phyloP scores from a whole-genome alignment of 2,329 filamentous ascomycete species.

The Daldinia eschscholtzii region DNA sequence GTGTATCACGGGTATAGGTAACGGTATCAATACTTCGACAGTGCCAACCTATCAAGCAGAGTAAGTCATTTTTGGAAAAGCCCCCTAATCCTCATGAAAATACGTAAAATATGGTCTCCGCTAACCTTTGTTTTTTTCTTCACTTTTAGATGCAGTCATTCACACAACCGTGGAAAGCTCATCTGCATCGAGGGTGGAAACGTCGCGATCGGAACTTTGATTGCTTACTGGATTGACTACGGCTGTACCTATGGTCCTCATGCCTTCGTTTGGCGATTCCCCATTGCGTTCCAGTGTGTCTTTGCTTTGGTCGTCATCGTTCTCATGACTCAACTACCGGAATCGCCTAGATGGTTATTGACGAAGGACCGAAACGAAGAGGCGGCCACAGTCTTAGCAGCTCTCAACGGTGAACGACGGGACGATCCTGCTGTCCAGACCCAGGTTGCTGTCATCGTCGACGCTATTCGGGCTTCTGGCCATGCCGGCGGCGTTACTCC shows the following conservation, averaged over 20 bases:
- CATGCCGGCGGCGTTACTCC: slow-evolving; percentile 50
- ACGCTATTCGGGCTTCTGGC: slow-evolving; percentile 52
- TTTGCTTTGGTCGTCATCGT: slow-evolving; percentile 60
- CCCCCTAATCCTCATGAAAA: background rate
- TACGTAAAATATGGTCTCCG: background rate
- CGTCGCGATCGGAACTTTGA: slow-evolving; percentile 59
- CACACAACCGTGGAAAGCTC: slow-evolving; percentile 69
- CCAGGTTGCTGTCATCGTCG: slow-evolving; percentile 59
- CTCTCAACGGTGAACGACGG: slow-evolving; percentile 65
- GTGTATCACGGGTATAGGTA: slow-evolving; percentile 66
- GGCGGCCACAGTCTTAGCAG: slow-evolving; percentile 64
- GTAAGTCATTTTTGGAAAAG: slow-evolving; percentile 31
- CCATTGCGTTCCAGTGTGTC: slow-evolving; percentile 57
- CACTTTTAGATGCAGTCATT: slow-evolving; percentile 53
- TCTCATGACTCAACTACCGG: slow-evolving; percentile 61
- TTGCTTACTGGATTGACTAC: slow-evolving; percentile 60
- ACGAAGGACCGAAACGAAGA: slow-evolving; percentile 62
- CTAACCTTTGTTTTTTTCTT: slow-evolving; percentile 36
- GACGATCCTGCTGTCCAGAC: slow-evolving; percentile 59
- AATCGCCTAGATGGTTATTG: slow-evolving; percentile 66
- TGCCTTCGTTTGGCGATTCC: slow-evolving; percentile 56
- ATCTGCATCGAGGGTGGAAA: slow-evolving; percentile 68
- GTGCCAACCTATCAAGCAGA: slow-evolving; percentile 60
- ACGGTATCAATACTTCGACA: slow-evolving; percentile 63
- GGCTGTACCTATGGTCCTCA: slow-evolving; percentile 54